Conservation (phyloP, 306 rosid genomes). For the Erythrophleum fordii region DNA sequence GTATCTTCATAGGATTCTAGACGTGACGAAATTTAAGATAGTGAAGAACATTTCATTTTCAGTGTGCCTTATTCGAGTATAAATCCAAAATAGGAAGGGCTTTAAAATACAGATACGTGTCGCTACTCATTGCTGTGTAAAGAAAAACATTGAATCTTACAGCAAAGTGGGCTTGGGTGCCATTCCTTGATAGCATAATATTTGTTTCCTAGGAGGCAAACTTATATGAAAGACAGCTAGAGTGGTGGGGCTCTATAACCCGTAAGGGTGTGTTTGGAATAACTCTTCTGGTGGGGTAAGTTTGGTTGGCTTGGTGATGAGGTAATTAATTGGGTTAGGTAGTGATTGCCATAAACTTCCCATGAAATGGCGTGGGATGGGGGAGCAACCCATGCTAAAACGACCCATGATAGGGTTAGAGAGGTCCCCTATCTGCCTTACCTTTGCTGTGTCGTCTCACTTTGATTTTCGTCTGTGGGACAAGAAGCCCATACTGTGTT, state of each 20-base stretch:
- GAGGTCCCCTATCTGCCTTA: constrained; percentile 44
- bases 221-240: constrained; percentile 46
- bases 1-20: not conserved
- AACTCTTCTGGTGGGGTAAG: constrained; percentile 28
- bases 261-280: constrained; percentile 54
- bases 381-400: constrained; percentile 66
- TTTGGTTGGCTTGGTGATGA: constrained; percentile 30
- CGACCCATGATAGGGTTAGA: constrained; percentile 57
- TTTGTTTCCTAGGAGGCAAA: constrained; percentile 60
- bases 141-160: not conserved
- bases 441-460: constrained; percentile 24
- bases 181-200: constrained; percentile 1
- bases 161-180: not conserved
- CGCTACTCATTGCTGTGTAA: not conserved
- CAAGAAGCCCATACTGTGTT: constrained; percentile 42
- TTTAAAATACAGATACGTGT: not conserved
- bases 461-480: constrained; percentile 33
- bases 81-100: not conserved
- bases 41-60: constrained; percentile 3
- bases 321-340: constrained; percentile 46
- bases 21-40: not conserved
- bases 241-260: not conserved
- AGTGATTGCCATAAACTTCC: constrained; percentile 35
- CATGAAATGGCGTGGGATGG: constrained; percentile 42
- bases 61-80: not conserved